Percentiles rank a stretch among this genome's conserved stretches.
Conservation (phyloP, 2,329 filamentous ascomycete species). For the Xylariomycetidae sp. region DNA sequence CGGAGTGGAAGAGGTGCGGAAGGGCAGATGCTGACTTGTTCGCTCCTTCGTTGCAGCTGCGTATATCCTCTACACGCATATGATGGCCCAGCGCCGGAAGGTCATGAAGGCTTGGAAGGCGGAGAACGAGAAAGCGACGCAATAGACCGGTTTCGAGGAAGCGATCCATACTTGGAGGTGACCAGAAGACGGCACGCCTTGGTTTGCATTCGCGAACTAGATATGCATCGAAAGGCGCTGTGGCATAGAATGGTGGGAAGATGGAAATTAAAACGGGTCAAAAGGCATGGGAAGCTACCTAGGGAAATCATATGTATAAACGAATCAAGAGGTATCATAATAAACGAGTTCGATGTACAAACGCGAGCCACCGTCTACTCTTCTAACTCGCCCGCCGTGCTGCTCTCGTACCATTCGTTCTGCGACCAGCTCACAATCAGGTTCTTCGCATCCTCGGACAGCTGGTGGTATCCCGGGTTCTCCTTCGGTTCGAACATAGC, state of each 20-base stretch:
- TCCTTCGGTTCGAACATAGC: conserved; percentile 67
- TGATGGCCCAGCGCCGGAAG: conserved; percentile 86
- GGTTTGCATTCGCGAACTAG: too few relatives aligned
- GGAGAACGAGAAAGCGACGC: conserved; percentile 35
- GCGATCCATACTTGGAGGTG: too few relatives aligned
- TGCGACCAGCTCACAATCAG: conserved; percentile 59
- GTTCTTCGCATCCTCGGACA: conserved; percentile 60
- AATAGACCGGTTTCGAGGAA: conserved; percentile 29
- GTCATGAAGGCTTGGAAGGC: conserved; percentile 59
- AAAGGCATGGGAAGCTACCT: conserved; percentile 12
- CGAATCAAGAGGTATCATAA: conserved; percentile 7
- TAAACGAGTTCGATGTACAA: conserved; percentile 6
- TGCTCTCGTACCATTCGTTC: conserved; percentile 61
- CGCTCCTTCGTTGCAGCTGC: too few relatives aligned
- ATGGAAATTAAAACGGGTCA: conserved; percentile 4
- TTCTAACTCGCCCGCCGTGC: conserved; percentile 26
- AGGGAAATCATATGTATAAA: too few relatives aligned
- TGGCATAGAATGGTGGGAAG: too few relatives aligned
- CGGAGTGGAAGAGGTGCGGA: neutral
- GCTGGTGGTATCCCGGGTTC: conserved; percentile 65
- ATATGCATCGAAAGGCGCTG: too few relatives aligned
- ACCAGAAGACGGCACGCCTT: too few relatives aligned
- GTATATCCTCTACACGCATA: conserved; percentile 86
- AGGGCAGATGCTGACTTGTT: too few relatives aligned
- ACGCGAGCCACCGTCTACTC: conserved; percentile 11